Base-by-base conservation (phyloP, 768 basidiomycete species). In the Mycena venus region DNA sequence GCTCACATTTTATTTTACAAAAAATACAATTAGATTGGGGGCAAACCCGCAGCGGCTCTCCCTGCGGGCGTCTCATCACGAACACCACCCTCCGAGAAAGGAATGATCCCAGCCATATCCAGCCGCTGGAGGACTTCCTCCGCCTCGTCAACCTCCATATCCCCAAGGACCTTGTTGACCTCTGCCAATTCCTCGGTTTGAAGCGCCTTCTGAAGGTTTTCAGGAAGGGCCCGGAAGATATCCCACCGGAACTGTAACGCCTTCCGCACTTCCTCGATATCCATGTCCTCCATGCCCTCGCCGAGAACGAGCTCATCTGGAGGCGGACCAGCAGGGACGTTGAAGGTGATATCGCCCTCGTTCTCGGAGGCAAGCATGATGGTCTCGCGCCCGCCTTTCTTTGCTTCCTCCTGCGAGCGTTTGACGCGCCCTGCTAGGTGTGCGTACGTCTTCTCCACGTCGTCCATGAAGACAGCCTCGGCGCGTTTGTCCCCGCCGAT, bases 331-430 rank as follows among this genome's bases (percentile, higher is more conserved):
- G 96, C 95, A 3, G 98, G 98, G 12, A 99, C 92, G 82, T 97
- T 97, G 90, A 99, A 99, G 2, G 89, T 84, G 83, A 99, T 98
- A 38, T 90, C 88, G 51, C 87, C 85, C 2, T 95, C 91, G 77
- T 96, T 95, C 79, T 98, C 95, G 1, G 97, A 91, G 7, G 99
- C 95, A 38, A 99, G 94, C 81, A 99, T 98, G 81, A 99, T 99
- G 80, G 96, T 95, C 82, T 99, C 97, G 42, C 89, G 83, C 27
- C 90, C 89, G 0, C 21, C 84, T 83, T 15, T 83, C 86, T 72
- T 88, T 9, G 63, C 88, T 74, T 96, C 95, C 69, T 94, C 93
- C 63, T 90, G 87, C 65, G 93, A 88, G 53, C 90, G 85, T 69
- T 86, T 85, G 34, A 95, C 95, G n/a, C 98, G 96, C 19, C 86